Evolutionary conservation across 495 filamentous ascomycete genomes (phyloP), one percentile per base, ranked within the genome.

Genomic region (Massariosphaeria phaeospora): DNA sequence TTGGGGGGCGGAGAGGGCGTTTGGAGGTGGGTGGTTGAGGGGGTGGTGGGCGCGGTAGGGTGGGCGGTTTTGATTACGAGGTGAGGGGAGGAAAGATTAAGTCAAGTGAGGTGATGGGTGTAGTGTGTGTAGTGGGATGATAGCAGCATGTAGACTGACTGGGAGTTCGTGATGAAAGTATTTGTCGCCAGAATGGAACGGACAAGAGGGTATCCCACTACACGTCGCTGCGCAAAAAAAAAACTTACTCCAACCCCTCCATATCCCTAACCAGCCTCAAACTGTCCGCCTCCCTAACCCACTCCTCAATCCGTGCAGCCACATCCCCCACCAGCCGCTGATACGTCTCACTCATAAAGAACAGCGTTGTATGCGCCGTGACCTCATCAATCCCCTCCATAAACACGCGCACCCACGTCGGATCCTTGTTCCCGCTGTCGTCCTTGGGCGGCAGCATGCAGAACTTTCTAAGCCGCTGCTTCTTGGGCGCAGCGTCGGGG

Each of bases 321-420:
- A 88, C 84, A 68, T 91, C 88, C 1, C 81, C 84, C 31, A 94
- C 84, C 10, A 95, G 71, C 58, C 68, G 67, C 63, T 91, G 86
- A 66, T 96, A 94, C 34, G 87, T 70, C 51, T 70, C 65, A 20
- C 76, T 72, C 0, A 79, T 71, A 34, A 88, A 80, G 67, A 96
- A 96, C 50, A 96, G 71, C 2, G 86, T 83, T 46, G 86, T 89
- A 67, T 96, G 90, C 2, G 90, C 90, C 7, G 77, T 81, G 3
- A 95, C 86, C 63, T 95, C 86, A 63, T 95, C 88, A 41, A 91
- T 83, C 30, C 82, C 81, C 26, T 82, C 77, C 85, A 96, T 91
- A 63, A 79, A 83, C 0, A 95, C 75, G 29, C 82, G 75, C 2
- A 85, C 69, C 90, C 90, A 95, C 40, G 79, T 77, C 26, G 79